These are phyloP conservation scores for Macaranga tanarius DNA, from an alignment of 441 rosid species.

Conservation along the genomic window DNA sequence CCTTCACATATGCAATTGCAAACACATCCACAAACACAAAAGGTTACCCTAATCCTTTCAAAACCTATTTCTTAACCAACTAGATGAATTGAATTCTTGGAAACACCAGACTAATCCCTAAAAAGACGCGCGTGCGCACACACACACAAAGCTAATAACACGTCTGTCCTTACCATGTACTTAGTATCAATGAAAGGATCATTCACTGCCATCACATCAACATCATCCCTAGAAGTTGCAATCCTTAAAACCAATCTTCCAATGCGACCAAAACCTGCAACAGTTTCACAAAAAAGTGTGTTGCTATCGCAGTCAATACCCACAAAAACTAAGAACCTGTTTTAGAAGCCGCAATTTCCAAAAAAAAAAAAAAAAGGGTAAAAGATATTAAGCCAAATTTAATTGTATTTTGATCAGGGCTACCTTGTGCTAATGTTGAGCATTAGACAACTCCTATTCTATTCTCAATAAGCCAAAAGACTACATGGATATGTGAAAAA, in stretches of 20 bases:
- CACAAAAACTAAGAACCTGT: neutral
- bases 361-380: neutral
- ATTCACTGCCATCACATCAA: slow-evolving; percentile 87
- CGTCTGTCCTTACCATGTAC: slow-evolving; percentile 71
- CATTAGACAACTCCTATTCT: neutral
- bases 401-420: too few relatives aligned
- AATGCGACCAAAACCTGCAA: slow-evolving; percentile 94
- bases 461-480: too few relatives aligned
- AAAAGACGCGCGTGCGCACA: neutral
- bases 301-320: neutral
- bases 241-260: slow-evolving; percentile 91
- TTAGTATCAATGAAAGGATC: slow-evolving; percentile 94
- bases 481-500: neutral
- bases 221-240: slow-evolving; percentile 86
- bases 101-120: neutral
- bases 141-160: neutral
- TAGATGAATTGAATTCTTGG: neutral
- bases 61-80: neutral
- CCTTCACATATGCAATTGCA: neutral
- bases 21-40: neutral
- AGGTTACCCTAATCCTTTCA: neutral
- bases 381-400: neutral
- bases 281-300: slow-evolving; percentile 4
- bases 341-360: neutral
- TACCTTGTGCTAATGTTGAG: neutral